Evolutionary conservation across 371 early-diverging fungal genomes (phyloP).

Genomic region (Syncephalastrum monosporum): DNA sequence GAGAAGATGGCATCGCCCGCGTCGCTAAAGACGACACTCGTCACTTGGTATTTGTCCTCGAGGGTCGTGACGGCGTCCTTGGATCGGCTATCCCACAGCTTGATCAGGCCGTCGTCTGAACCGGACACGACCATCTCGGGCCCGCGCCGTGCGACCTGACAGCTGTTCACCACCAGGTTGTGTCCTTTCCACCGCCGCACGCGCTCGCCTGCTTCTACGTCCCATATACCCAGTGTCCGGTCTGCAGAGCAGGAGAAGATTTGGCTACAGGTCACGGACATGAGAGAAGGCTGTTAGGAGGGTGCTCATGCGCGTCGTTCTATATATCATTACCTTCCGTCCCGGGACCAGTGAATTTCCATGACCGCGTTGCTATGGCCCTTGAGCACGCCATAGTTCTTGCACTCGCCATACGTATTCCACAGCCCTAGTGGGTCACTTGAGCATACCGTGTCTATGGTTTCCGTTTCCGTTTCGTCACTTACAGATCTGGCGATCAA

Average conservation of each 20-base stretch:
- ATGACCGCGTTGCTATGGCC: constrained; percentile 86
- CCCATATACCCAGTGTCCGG: constrained; percentile 76
- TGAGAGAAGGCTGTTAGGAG: not conserved
- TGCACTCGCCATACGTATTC: constrained; percentile 90
- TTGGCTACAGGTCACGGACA: constrained; percentile 26
- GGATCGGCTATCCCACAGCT: constrained; percentile 76
- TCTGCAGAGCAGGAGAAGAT: constrained; percentile 79
- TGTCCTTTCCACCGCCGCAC: constrained; percentile 78
- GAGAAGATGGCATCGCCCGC: constrained; percentile 84
- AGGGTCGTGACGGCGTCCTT: constrained; percentile 76
- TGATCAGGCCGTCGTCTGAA: constrained; percentile 76
- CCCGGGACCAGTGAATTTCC: constrained; percentile 90
- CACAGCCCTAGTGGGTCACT: constrained; percentile 67
- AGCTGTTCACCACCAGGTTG: constrained; percentile 71
- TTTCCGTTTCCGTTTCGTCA: not conserved
- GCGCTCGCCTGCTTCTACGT: constrained; percentile 72
- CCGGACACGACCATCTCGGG: constrained; percentile 71
- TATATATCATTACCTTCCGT: constrained; percentile 68
- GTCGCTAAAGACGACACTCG: constrained; percentile 72
- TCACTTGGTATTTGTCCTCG: constrained; percentile 74
- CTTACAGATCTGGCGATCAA: constrained; percentile 82
- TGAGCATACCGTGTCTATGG: not conserved
- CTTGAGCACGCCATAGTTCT: constrained; percentile 82
- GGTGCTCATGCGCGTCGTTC: not conserved
- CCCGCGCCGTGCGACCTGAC: constrained; percentile 62